These are phyloP conservation scores for Solanum clarkiae DNA, from an alignment of 257 asterid species.

Conservation along the genomic window DNA sequence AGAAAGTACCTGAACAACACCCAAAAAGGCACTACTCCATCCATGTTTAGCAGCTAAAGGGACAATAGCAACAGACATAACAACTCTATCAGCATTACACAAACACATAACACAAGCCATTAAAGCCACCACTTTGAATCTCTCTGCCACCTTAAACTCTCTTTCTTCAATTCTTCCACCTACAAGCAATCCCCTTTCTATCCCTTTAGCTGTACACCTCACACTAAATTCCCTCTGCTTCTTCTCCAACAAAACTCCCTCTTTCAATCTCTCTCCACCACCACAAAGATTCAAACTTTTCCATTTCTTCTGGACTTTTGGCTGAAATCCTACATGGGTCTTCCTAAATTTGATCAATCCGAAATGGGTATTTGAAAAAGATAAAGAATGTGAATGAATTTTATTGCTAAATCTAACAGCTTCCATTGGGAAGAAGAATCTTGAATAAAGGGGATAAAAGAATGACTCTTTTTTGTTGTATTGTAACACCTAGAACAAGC, in stretches of 20 bases:
- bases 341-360: conserved; percentile 8
- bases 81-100: conserved; percentile 94
- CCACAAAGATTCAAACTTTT: not conserved
- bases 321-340: conserved; percentile 14
- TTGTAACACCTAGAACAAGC: not conserved
- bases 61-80: conserved; percentile 94
- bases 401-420: conserved; percentile 14
- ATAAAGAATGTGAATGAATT: conserved; percentile 2
- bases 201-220: conserved; percentile 71
- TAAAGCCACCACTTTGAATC: conserved; percentile 79
- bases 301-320: not conserved
- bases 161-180: conserved; percentile 31
- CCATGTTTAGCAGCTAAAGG: conserved; percentile 85
- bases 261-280: conserved; percentile 6
- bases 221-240: conserved; percentile 9
- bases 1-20: conserved; percentile 75
- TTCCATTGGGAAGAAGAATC: conserved; percentile 28
- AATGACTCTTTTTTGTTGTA: not conserved
- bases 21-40: conserved; percentile 77
- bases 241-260: not conserved
- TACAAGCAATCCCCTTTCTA: conserved; percentile 43
- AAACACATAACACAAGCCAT: conserved; percentile 83
- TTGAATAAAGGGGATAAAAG: not conserved
- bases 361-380: conserved; percentile 10
- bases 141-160: conserved; percentile 57